Base-by-base conservation (phyloP, 768 basidiomycete genomes). In the Vishniacozyma victoriae region DNA sequence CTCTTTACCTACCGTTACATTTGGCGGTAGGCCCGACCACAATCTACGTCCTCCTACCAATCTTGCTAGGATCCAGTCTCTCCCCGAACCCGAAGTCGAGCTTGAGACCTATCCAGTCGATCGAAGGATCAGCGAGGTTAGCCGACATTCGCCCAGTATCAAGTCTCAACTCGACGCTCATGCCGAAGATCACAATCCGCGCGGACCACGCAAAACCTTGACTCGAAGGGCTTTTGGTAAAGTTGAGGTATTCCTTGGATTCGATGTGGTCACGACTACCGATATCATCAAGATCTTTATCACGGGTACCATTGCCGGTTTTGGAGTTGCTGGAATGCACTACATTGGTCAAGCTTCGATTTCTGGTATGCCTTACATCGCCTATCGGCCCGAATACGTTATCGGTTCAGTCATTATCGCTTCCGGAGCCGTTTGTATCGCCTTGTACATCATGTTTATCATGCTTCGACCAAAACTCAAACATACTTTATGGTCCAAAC, bases 381-480 rank as follows among this genome's bases (percentile, higher is more conserved):
- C 56, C 9, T 73, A 73, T 48, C 50, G 52, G 3, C 48, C 57
- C 0, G 50, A 45, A 11, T 64, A 60, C 33, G 66, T 73, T 29
- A 59, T 72, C 16, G 64, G 60, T 6, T 69, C 68, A 12, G 62
- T 73, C 39, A 49, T 73, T 31, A 71, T 73, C 45, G 72, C 72
- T 20, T 66, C 59, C 46, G 60, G 54, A 15, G 70, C 72, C 2
- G 69, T 72, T 24, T 46, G 62, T 47, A 54, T 62, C 22, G 72
- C 64, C 4, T 62, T 73, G 2, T 73, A 72, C 52, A 69, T 71
- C 60, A 66, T 73, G 68, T 73, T 73, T 60, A 60, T 73, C 57
- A 68, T 73, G 59, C 57, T 73, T 20, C 59, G 71, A 24, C 72
- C 72, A 2, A 73, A 73, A 50, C 61, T 73, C 43, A 62, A 66